Base-by-base conservation (phyloP, 345 rosid species). In the Syzygium oleosum region DNA sequence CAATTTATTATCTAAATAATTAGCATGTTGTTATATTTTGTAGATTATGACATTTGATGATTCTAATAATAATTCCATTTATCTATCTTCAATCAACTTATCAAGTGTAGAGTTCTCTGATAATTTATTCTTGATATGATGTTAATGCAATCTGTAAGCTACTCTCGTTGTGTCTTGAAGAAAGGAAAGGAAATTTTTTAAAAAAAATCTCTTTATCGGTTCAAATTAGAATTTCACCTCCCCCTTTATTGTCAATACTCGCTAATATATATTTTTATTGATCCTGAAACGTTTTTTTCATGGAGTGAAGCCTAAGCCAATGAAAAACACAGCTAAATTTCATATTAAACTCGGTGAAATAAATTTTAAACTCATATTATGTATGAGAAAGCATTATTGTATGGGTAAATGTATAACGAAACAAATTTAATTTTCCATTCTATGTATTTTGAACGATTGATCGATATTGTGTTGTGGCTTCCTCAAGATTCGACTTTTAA, bases 101-200 rank as follows among this genome's bases (percentile, higher is more conserved):
- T 59, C 31, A 59, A 59, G 65, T 12, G 31, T 25, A 29, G 31
- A 59, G 65, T 59, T n/a, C 65, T 59, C n/a, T 25, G 7, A 1
- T 59, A 11, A 11, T 59, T 59, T 59, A 59, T 27, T 12, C 31
- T 59, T 27, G 65, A 14, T 59, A 25, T 59, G 65, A 59, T 27
- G 4, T 59, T 27, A 59, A 27, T 59, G 15, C 31, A 59, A 58
- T 58, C 29, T 58, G 65, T 25, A 12, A 58, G 3, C 29, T 58
- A 58, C 29, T 58, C 65, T 58, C 65, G 11, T 9, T 58, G 2
- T 11, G 29, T 58, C 29, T 58, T 58, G 11, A 25, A 2, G 2
- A 58, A 0, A 58, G n/a, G 0, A 58, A 11, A 25, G 1, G 65
- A 58, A 25, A 58, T 10, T 0, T 10, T 1, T 0, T 27, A 0